A percentile compares a stretch with the other conserved stretches of the same genome.
phyloP scores from a whole-genome alignment of 2,329 filamentous ascomycete species.

The Neodidymelliopsis sp. region DNA sequence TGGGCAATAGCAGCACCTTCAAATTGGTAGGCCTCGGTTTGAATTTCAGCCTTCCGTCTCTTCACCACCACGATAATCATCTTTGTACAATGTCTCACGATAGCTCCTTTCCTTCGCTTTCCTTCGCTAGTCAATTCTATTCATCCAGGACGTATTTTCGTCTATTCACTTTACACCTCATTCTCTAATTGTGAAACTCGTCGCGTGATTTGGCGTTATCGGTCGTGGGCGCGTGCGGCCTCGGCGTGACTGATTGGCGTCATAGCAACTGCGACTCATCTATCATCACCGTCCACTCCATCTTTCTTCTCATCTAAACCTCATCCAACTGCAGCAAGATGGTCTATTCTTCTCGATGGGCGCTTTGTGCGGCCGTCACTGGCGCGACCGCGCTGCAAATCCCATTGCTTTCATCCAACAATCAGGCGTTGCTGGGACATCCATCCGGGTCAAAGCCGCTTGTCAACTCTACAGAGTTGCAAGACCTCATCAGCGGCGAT shows the following conservation, averaged over 20 bases:
- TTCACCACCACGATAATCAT: neutral
- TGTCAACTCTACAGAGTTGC: constrained; percentile 45
- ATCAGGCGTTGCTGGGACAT: constrained; percentile 34
- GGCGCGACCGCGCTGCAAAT: constrained; percentile 40
- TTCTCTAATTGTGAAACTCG: constrained; percentile 12
- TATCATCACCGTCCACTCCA: constrained; percentile 24
- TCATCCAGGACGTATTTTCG: neutral
- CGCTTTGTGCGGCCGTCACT: constrained; percentile 38
- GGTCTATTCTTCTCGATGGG: constrained; percentile 37
- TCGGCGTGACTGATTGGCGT: constrained; percentile 30
- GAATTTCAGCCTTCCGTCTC: no score
- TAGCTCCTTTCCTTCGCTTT: neutral
- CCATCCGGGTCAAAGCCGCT: constrained; percentile 38
- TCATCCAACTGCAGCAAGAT: constrained; percentile 25
- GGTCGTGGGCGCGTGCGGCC: constrained; percentile 23
- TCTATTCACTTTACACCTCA: neutral
- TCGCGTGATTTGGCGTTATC: constrained; percentile 38
- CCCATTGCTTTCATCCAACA: constrained; percentile 36
- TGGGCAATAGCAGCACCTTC: neutral
- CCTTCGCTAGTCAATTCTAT: neutral
- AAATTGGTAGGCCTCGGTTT: neutral
- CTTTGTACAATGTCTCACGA: neutral
- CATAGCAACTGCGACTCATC: constrained; percentile 35
- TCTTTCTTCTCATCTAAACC: constrained; percentile 15
- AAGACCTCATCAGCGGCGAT: constrained; percentile 46